Base-by-base conservation (phyloP, 768 basidiomycete species). In the Calocybe gangraenosa region DNA sequence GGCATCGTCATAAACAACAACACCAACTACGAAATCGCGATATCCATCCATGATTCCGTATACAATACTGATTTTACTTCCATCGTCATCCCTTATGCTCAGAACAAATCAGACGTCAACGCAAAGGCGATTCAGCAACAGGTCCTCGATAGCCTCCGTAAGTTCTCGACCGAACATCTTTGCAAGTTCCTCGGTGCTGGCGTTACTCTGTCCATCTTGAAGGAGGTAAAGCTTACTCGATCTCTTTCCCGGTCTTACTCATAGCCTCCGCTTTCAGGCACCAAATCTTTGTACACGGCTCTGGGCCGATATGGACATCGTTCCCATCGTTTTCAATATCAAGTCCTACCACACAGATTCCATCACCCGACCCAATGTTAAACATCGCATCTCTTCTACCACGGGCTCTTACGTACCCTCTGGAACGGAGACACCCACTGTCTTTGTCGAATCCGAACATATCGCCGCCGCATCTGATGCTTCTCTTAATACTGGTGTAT, bases 151-250 rank as follows among this genome's bases (percentile, higher is more conserved):
- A 75, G 76, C 9, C 62, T 92, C 42, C 78, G 79, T 60, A 78
- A 79, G 55, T 90, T 91, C 70, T 79, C 81, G 37, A 67, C 71
- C 20, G 83, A 85, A 53, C 89, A 92, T 61, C 64, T 90, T 18
- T 86, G 87, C 76, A 90, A 91, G 70, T 89, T 92, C 71, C 73
- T 91, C 50, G 87, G 87, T 54, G 84, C 84, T 3, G 89, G 89
- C 55, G 75, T 92, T 46, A 87, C 89, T 32, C 64, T 88, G 42
- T 59, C 68, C 19, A 71, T 92, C 48, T 72, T 90, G 55, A 77
- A 75, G 56, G 86, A 88, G 72, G 85, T 84, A 42, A 32, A 59
- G 53, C 21, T 2, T 32, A 14, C 33, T 17, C 28, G 7, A 41
- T 31, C 44, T 32, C 41, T 48, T 45, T 49, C 43, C 28, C 48